A percentile compares a stretch with the other conserved stretches of the same genome.
phyloP scores from a whole-genome alignment of 106 monocot genomes.

The Acanthochlamys bracteata region DNA sequence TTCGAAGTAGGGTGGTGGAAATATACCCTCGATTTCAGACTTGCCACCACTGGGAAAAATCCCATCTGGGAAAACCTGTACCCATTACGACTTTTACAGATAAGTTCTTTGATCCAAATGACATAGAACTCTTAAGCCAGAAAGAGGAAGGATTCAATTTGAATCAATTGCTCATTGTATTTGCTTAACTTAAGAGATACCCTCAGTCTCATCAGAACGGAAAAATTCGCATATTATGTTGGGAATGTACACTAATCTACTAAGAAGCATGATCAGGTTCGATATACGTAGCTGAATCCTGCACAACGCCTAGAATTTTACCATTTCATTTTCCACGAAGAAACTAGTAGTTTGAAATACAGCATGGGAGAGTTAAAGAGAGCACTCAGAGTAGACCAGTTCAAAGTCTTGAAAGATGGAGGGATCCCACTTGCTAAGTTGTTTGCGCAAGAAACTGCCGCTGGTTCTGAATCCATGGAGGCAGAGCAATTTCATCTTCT shows the following conservation, averaged over 20 bases:
- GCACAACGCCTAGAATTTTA: too few species aligned
- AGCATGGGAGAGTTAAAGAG: slow-evolving; percentile 6
- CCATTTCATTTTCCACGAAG: too few species aligned
- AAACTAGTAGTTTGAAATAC: slow-evolving; percentile 1
- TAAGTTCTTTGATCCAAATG: too few species aligned
- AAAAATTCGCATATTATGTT: too few species aligned
- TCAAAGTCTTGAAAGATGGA: slow-evolving; percentile 47
- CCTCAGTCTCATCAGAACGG: too few species aligned
- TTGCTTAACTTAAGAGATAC: too few species aligned
- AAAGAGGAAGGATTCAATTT: too few species aligned
- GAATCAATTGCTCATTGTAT: too few species aligned
- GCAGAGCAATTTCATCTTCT: slow-evolving; percentile 17
- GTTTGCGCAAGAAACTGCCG: slow-evolving; percentile 55
- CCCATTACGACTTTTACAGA: neutral
- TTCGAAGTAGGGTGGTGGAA: slow-evolving; percentile 69
- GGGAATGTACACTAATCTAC: too few species aligned
- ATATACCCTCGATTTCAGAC: slow-evolving; percentile 59
- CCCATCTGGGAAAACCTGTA: slow-evolving; percentile 60
- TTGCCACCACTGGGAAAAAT: slow-evolving; percentile 45
- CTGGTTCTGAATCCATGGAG: slow-evolving; percentile 74
- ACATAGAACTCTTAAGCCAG: too few species aligned
- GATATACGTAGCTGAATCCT: too few species aligned
- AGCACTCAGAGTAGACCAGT: slow-evolving; percentile 20
- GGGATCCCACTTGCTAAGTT: slow-evolving; percentile 65
- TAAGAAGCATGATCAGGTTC: too few species aligned